Percentiles rank a stretch among this genome's conserved stretches.
Evolutionary conservation across 2,329 filamentous ascomycete species (phyloP).

Genomic region (Aspergillus glaucus): DNA sequence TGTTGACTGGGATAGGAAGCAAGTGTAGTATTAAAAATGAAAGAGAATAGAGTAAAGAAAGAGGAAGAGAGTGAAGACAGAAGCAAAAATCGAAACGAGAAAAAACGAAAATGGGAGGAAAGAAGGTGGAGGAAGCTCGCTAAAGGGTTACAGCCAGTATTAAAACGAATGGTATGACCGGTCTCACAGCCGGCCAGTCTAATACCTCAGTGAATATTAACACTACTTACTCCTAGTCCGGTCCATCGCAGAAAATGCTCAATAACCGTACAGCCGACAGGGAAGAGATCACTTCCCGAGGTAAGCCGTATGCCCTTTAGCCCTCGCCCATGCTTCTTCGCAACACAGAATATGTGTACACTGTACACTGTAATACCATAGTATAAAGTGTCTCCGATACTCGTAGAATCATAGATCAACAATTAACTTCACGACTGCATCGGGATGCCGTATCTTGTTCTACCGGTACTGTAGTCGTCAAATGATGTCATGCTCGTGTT

Average conservation of each 20-base stretch:
- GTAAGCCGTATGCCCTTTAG: constrained; percentile 9
- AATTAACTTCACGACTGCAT: neutral
- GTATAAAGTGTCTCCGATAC: neutral
- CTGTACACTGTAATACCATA: neutral
- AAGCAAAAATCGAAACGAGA: too few species aligned
- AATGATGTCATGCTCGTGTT: neutral
- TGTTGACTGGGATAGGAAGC: constrained; percentile 7
- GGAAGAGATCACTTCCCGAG: constrained; percentile 18
- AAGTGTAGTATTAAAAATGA: neutral
- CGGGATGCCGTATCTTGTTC: neutral
- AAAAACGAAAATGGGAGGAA: too few species aligned
- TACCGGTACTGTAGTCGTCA: too few species aligned
- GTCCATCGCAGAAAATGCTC: neutral
- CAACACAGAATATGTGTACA: too few species aligned
- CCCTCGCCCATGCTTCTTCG: constrained; percentile 1
- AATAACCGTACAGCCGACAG: constrained; percentile 16
- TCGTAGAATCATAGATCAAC: too few species aligned
- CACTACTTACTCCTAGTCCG: too few species aligned
- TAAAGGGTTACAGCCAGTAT: too few species aligned
- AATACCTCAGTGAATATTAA: too few species aligned
- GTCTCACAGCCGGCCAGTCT: too few species aligned
- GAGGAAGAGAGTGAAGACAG: neutral
- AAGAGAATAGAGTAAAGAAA: constrained; percentile 1
- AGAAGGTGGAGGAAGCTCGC: too few species aligned
- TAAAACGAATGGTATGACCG: too few species aligned